phyloP scores from a whole-genome alignment of 2,329 filamentous ascomycete species.

The Alternaria viburni region DNA sequence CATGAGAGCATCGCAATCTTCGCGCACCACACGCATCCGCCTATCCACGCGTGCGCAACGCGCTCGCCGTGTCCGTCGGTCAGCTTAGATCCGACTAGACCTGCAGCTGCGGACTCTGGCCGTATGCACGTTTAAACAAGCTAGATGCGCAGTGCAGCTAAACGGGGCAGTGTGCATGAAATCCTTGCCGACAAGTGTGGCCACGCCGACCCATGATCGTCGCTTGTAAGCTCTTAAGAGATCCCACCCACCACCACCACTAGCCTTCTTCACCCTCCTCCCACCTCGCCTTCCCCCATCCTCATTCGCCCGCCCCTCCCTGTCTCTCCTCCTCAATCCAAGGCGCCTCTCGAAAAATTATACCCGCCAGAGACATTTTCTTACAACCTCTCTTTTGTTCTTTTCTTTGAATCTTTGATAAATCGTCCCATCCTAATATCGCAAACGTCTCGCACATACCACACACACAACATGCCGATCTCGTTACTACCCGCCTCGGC shows the following conservation, averaged over 20 bases:
- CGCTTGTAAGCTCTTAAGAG: conserved; percentile 47
- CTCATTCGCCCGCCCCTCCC: conserved; percentile 50
- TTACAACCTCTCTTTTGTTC: conserved; percentile 44
- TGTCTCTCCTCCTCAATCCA: conserved; percentile 44
- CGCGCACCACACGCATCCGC: conserved; percentile 25
- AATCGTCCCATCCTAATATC: conserved; percentile 47
- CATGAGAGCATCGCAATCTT: conserved; percentile 45
- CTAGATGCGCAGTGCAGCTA: conserved; percentile 46
- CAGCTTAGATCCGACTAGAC: conserved; percentile 48
- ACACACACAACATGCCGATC: conserved; percentile 72
- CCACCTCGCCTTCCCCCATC: conserved; percentile 51
- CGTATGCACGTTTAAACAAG: conserved; percentile 47
- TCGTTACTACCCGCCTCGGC: conserved; percentile 94
- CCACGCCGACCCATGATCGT: conserved; percentile 45
- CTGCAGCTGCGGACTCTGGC: conserved; percentile 45
- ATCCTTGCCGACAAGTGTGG: conserved; percentile 44
- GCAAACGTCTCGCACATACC: conserved; percentile 37
- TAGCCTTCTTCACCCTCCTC: conserved; percentile 50
- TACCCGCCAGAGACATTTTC: conserved; percentile 46
- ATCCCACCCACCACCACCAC: conserved; percentile 45
- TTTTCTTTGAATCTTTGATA: conserved; percentile 38
- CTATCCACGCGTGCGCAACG: conserved; percentile 45
- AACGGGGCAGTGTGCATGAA: conserved; percentile 50
- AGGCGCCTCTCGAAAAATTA: conserved; percentile 45
- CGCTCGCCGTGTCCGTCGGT: conserved; percentile 40